These are phyloP conservation scores for Heimioporus sp. DNA, from an alignment of 768 basidiomycete genomes.

Conservation along the genomic window DNA sequence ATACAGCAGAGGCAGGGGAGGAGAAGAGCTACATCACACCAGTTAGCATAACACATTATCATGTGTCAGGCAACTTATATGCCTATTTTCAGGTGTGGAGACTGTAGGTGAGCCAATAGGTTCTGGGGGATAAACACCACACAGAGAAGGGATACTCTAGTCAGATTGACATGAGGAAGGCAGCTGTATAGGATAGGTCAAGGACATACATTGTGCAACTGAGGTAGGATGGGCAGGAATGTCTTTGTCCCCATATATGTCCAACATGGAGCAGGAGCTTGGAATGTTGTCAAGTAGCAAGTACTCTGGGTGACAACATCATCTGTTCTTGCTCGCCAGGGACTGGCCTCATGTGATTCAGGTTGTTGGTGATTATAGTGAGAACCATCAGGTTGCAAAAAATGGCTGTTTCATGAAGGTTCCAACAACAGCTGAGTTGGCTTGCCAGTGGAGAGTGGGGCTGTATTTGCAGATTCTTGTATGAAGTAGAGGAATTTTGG, in stretches of 20 bases:
- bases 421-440: conserved; percentile 12
- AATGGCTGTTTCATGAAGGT: conserved; percentile 19
- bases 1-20: conserved; percentile 9
- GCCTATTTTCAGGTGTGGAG: conserved; percentile 7
- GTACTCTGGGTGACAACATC: conserved; percentile 7
- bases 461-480: conserved; percentile 16
- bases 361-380: conserved; percentile 12
- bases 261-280: conserved; percentile 18
- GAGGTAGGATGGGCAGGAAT: conserved; percentile 16
- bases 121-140: conserved; percentile 7
- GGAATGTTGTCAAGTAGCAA: conserved; percentile 16
- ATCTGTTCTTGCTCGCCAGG: conserved; percentile 19
- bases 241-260: conserved; percentile 18
- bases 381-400: conserved; percentile 19
- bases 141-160: conserved; percentile 18
- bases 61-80: neutral
- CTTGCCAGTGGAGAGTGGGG: conserved; percentile 13
- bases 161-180: too few species aligned
- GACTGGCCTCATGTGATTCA: conserved; percentile 13
- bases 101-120: conserved; percentile 1
- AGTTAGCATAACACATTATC: conserved; percentile 6
- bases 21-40: conserved; percentile 13
- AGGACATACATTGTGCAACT: conserved; percentile 39
- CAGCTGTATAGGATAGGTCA: conserved; percentile 28
- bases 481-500: conserved; percentile 35